Conservation (phyloP, 495 filamentous ascomycete species). For the Letharia columbiana region DNA sequence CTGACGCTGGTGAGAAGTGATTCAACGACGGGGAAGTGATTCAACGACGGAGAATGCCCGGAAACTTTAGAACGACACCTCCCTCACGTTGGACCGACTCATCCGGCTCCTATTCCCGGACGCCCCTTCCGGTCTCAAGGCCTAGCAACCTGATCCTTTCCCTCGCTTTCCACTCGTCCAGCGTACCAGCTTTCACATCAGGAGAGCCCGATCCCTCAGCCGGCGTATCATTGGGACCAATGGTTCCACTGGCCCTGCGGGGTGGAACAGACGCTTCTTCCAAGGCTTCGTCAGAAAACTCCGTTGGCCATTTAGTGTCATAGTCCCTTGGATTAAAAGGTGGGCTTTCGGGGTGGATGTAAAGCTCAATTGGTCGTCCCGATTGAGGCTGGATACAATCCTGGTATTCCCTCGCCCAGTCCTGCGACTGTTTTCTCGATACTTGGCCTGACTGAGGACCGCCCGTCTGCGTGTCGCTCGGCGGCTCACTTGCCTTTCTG, state of each 20-base stretch:
- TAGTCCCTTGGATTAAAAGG: too few relatives aligned
- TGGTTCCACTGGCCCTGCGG: not conserved
- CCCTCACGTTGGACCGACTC: too few relatives aligned
- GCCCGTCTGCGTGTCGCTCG: not conserved
- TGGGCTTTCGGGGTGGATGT: too few relatives aligned
- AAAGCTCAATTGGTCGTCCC: too few relatives aligned
- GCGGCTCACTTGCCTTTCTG: not conserved
- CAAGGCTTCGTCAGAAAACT: too few relatives aligned
- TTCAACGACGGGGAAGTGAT: too few relatives aligned
- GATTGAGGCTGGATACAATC: not conserved
- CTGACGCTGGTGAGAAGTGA: too few relatives aligned
- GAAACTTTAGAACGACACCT: too few relatives aligned
- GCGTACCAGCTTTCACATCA: constrained; percentile 11
- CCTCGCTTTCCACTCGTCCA: constrained; percentile 13
- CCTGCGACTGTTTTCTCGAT: constrained; percentile 6
- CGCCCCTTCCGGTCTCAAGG: not conserved
- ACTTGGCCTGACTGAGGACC: not conserved
- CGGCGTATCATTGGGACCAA: not conserved
- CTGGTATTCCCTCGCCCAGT: constrained; percentile 11
- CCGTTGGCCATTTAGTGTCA: too few relatives aligned
- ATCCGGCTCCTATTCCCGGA: too few relatives aligned
- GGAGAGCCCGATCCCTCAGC: not conserved
- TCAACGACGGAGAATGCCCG: too few relatives aligned
- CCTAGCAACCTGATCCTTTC: constrained; percentile 5
- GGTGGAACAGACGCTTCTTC: not conserved